These are phyloP conservation scores for Geosmithia putterillii DNA, from an alignment of 2,329 filamentous ascomycete genomes.

Conservation along the genomic window DNA sequence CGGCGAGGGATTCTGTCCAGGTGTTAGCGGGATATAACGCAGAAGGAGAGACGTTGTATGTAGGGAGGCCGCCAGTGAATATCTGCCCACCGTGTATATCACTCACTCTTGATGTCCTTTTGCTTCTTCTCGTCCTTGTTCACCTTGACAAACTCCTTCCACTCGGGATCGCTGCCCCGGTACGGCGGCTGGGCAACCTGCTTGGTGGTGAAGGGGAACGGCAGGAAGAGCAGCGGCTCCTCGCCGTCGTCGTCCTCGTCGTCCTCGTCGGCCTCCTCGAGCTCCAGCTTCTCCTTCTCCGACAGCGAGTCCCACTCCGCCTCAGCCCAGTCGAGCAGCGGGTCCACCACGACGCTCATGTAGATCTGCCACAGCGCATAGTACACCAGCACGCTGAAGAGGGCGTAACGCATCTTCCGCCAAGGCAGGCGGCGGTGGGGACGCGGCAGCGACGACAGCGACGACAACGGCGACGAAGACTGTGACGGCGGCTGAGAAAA, in stretches of 20 bases:
- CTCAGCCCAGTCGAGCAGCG: conserved; percentile 28
- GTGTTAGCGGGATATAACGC: too few species aligned
- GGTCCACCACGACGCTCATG: conserved; percentile 29
- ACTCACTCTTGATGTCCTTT: conserved; percentile 32
- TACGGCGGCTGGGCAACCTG: conserved; percentile 36
- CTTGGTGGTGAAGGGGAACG: conserved; percentile 46
- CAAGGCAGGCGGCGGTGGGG: not conserved
- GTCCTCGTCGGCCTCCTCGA: conserved; percentile 27
- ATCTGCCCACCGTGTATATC: not conserved
- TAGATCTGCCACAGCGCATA: conserved; percentile 31
- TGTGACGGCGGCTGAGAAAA: conserved; percentile 14
- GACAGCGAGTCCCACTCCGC: conserved; percentile 27
- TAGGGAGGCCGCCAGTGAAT: not conserved
- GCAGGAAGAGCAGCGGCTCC: conserved; percentile 40
- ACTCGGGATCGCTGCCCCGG: conserved; percentile 48
- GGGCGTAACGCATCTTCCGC: conserved; percentile 4
- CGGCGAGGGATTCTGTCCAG: conserved; percentile 21
- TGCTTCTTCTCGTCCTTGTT: conserved; percentile 37
- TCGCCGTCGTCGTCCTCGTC: conserved; percentile 25
- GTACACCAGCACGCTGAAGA: conserved; percentile 17
- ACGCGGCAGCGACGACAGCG: not conserved
- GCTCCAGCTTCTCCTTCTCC: conserved; percentile 28
- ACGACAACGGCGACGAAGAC: too few species aligned
- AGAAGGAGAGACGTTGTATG: not conserved
- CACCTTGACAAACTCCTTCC: conserved; percentile 46